phyloP scores from a whole-genome alignment of 805 yeast species.

The Sugiyamaella smithiae region DNA sequence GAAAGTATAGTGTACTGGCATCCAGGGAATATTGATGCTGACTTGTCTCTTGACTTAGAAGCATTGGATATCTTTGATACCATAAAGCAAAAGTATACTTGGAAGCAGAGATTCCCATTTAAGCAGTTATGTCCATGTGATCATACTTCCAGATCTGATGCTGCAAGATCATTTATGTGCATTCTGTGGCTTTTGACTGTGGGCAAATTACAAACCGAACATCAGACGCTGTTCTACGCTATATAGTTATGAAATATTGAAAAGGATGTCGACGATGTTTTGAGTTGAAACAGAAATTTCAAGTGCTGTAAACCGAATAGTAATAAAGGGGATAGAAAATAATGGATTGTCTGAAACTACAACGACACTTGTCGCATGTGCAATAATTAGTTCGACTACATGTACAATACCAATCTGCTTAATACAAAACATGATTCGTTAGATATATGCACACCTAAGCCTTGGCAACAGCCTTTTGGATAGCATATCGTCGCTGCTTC shows the following conservation, averaged over 20 bases:
- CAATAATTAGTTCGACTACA: constrained; percentile 3
- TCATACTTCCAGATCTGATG: background rate
- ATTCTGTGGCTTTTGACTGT: constrained; percentile 3
- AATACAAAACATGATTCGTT: background rate
- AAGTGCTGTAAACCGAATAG: no score
- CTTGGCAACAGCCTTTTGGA: constrained; percentile 95
- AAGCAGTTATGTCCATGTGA: background rate
- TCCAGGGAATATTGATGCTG: background rate
- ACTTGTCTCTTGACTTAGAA: background rate
- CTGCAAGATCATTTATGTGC: constrained; percentile 2
- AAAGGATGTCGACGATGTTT: no score
- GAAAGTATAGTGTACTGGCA: background rate
- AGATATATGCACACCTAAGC: constrained; percentile 32
- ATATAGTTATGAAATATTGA: no score
- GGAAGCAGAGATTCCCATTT: background rate
- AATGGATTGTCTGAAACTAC: no score
- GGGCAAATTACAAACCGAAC: background rate
- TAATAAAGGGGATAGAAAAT: no score
- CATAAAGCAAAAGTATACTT: background rate
- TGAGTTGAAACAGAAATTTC: no score
- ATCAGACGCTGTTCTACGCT: background rate
- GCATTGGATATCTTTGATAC: background rate
- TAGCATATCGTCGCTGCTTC: constrained; percentile 95
- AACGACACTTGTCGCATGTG: no score
- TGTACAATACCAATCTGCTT: constrained; percentile 2